phyloP scores from a whole-genome alignment of 2,329 filamentous ascomycete genomes.

The Hirsutella rhossiliensis region DNA sequence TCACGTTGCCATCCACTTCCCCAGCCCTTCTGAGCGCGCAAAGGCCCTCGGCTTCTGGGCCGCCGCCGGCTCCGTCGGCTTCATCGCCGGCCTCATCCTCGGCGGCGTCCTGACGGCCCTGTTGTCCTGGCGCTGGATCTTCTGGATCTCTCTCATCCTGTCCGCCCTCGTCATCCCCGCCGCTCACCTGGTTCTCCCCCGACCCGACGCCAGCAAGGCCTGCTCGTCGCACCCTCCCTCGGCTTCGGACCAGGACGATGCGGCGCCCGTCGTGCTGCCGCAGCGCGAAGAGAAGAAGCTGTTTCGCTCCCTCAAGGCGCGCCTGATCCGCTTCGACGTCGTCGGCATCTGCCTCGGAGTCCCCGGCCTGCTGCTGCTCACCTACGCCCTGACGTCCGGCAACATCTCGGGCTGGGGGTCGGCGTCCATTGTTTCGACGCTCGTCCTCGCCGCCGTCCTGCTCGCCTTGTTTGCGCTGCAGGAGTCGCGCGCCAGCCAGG shows the following conservation, averaged over 20 bases:
- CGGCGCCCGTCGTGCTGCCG: background rate
- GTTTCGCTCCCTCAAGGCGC: background rate
- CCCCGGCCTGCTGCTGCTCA: background rate
- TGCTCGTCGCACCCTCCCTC: background rate
- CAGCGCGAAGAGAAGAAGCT: background rate
- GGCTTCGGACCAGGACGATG: background rate
- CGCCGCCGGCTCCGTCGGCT: constrained; percentile 1
- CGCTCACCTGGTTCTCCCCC: background rate
- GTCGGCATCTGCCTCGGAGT: background rate
- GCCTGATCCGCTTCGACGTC: constrained; percentile 1
- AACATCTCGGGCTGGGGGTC: constrained; percentile 1
- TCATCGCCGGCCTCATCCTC: background rate
- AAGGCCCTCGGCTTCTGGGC: background rate
- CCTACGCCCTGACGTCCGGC: background rate
- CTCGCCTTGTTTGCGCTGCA: background rate
- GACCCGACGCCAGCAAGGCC: background rate
- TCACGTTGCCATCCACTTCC: constrained; percentile 1
- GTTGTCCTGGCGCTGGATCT: constrained; percentile 1
- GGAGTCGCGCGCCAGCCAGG: background rate
- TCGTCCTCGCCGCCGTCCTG: background rate
- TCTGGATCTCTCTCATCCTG: background rate
- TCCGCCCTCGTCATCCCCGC: background rate
- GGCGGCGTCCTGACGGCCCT: constrained; percentile 1
- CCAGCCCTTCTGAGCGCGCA: background rate
- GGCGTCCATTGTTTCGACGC: background rate